These are phyloP conservation scores for Phytophthora fragariaefolia DNA, from an alignment of 352 stramenopile genomes.

Conservation along the genomic window DNA sequence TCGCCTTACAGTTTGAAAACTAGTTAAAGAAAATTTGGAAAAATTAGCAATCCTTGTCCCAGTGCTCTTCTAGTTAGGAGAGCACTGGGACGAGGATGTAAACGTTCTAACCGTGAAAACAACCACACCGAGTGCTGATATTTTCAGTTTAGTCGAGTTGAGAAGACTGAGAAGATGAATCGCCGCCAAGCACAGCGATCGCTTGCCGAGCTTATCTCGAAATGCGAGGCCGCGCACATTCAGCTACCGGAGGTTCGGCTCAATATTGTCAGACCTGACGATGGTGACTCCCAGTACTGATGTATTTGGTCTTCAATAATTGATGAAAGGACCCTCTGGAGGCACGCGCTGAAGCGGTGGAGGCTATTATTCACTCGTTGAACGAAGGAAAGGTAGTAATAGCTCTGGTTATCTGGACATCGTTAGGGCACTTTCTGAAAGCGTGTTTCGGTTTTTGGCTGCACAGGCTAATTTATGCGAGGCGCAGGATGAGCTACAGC, in stretches of 20 bases:
- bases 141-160: too few relatives aligned
- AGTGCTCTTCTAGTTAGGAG: too few relatives aligned
- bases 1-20: too few relatives aligned
- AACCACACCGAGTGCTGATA: too few relatives aligned
- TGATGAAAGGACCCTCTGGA: constrained; percentile 45
- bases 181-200: constrained; percentile 65
- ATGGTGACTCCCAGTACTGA: background rate
- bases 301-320: background rate
- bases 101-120: too few relatives aligned
- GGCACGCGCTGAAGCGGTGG: constrained; percentile 40
- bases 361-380: constrained; percentile 49
- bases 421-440: background rate
- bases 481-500: constrained; percentile 63
- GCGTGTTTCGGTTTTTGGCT: too few relatives aligned
- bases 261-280: background rate
- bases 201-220: constrained; percentile 63
- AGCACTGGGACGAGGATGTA: too few relatives aligned
- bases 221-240: constrained; percentile 67
- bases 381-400: constrained; percentile 48
- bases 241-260: constrained; percentile 51
- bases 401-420: background rate
- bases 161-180: constrained; percentile 51
- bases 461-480: constrained; percentile 53
- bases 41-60: too few relatives aligned
- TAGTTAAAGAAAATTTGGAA: too few relatives aligned